Base-by-base conservation (phyloP, 108 stramenopile species). In the Thalassiosira profunda region DNA sequence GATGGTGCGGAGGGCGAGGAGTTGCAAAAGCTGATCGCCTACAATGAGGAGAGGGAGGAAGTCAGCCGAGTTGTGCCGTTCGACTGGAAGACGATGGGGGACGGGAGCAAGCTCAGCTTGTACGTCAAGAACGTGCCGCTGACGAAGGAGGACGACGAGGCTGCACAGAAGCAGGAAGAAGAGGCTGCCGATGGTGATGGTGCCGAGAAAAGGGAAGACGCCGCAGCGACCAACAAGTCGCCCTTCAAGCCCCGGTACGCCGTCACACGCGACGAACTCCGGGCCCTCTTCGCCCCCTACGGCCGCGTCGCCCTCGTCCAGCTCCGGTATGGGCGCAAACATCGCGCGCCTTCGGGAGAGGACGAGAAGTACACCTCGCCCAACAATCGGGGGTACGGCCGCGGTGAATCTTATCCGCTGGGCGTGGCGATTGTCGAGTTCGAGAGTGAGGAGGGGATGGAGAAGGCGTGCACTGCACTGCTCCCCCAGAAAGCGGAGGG, bases 351-450 rank as follows among this genome's bases (percentile, higher is more conserved):
- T n/a, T n/a, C n/a, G 3, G 12, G 14, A 34, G 35, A n/a, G 0
- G 48, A 67, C 10, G 65, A 83, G 9, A 73, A 70, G 25, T 43
- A 58, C 53, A 30, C 18, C 0, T 44, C 59, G 20, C 47, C 67
- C 24, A 70, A 41, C 30, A 43, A 60, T 25, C 53, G 68, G 11
- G 59, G 55, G 28, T 40, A 35, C 20, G 4, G 20, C 18, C 26
- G 38, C 0, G 51, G 74, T 20, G 37, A 73, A 38, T 49, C 42
- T 8, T 74, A 24, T 79, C 88, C 76, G 35, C 51, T 79, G 70
- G 96, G 78, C 9, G 67, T 53, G 75, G 86, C 66, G 46, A 81
- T 96, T 56, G 81, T 99, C 20, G 96, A 97, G 63, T 99, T 97
- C 75, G 80, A 76, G 5, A 76, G 55, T 5, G 52, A 71, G 8